phyloP scores from a whole-genome alignment of 306 rosid genomes.

The Cucurbita ficifolia region DNA sequence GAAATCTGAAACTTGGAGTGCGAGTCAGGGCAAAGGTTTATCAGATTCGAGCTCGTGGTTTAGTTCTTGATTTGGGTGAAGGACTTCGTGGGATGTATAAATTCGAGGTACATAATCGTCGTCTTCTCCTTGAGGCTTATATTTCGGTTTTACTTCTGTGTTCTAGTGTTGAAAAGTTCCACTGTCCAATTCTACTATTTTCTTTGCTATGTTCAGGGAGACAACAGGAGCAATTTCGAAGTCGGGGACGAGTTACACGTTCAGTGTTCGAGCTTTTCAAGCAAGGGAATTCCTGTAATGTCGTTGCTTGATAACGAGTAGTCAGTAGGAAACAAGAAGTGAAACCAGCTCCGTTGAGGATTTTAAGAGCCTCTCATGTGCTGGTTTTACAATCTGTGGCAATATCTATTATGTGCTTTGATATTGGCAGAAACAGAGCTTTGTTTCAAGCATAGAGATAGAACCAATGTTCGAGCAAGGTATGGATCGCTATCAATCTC shows the following conservation, averaged over 20 bases:
- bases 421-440: neutral
- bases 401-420: neutral
- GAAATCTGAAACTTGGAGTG: conserved; percentile 52
- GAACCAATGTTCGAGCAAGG: neutral
- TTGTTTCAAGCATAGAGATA: neutral
- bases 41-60: conserved; percentile 70
- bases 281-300: conserved; percentile 67
- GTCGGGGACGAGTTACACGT: conserved; percentile 54
- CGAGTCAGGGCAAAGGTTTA: conserved; percentile 49
- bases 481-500: no score
- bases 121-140: neutral
- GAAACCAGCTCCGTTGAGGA: neutral
- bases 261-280: conserved; percentile 54
- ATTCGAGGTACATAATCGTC: conserved; percentile 39
- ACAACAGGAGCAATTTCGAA: conserved; percentile 23
- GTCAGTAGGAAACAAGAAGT: conserved; percentile 14
- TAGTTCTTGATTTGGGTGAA: conserved; percentile 84
- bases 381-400: neutral
- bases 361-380: neutral
- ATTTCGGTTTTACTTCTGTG: neutral
- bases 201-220: conserved; percentile 22
- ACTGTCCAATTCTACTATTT: neutral
- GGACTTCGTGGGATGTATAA: conserved; percentile 77
- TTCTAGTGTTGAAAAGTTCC: neutral
- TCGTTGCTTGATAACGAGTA: conserved; percentile 34